phyloP scores from a whole-genome alignment of 768 basidiomycete genomes.

The Clitopilus hobsonii region DNA sequence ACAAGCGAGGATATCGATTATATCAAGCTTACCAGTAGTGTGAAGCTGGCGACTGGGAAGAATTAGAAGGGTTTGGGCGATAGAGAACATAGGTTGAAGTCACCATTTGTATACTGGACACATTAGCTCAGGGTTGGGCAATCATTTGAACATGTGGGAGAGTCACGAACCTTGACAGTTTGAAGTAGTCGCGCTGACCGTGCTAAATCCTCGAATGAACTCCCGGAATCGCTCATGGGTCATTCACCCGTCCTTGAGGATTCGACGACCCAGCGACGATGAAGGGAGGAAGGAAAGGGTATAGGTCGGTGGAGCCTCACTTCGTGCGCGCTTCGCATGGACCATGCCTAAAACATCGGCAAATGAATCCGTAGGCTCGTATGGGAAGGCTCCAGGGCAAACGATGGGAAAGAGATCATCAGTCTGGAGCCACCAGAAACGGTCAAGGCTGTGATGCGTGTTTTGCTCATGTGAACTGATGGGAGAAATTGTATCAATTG shows the following conservation, averaged over 20 bases:
- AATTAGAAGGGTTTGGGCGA: slow-evolving; percentile 2
- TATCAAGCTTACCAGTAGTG: not conserved
- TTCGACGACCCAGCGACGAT: too few relatives aligned
- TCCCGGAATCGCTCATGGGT: not conserved
- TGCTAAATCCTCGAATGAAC: not conserved
- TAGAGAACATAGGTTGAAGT: not conserved
- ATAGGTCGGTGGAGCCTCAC: too few relatives aligned
- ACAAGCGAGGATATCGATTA: not conserved
- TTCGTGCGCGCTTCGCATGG: too few relatives aligned
- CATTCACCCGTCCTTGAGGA: not conserved
- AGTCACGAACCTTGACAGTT: not conserved
- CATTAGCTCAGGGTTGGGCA: not conserved
- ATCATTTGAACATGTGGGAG: not conserved
- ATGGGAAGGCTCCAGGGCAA: too few relatives aligned
- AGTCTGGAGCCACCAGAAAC: too few relatives aligned
- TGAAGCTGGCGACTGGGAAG: slow-evolving; percentile 5
- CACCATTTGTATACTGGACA: not conserved
- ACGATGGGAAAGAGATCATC: too few relatives aligned
- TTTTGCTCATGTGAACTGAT: too few relatives aligned
- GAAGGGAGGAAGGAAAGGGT: too few relatives aligned
- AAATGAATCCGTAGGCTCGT: too few relatives aligned
- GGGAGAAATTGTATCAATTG: too few relatives aligned
- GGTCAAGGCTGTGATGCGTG: too few relatives aligned
- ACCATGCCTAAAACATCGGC: too few relatives aligned
- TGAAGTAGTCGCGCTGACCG: not conserved